These are phyloP conservation scores for Gonium pectorale DNA, from an alignment of 139 green algal genomes.

Conservation along the genomic window DNA sequence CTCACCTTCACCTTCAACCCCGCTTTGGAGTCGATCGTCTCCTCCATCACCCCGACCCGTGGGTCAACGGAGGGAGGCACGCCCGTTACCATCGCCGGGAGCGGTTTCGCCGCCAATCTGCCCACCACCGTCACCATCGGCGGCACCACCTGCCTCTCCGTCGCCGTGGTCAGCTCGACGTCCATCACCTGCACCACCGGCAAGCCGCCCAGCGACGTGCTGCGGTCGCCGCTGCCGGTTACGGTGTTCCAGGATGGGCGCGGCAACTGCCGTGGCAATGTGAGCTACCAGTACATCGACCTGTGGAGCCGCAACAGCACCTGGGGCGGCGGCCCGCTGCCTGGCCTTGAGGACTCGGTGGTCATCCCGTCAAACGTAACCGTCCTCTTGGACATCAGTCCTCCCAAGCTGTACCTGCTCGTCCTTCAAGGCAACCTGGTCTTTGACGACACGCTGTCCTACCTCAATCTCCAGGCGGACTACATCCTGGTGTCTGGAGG, in stretches of 20 bases:
- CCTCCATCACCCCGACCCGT: constrained; percentile 43
- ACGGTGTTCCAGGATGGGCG: neutral
- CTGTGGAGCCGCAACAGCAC: constrained; percentile 72
- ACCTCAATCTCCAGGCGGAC: constrained; percentile 54
- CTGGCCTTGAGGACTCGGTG: constrained; percentile 56
- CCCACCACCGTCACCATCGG: neutral
- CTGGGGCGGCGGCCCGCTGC: constrained; percentile 68
- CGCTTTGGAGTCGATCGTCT: constrained; percentile 50
- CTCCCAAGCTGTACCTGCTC: constrained; percentile 60
- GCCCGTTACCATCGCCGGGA: constrained; percentile 49
- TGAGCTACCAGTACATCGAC: constrained; percentile 63
- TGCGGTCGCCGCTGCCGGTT: constrained; percentile 8
- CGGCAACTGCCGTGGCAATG: neutral
- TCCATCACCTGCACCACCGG: constrained; percentile 49
- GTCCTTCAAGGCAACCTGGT: constrained; percentile 70
- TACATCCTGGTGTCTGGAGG: constrained; percentile 76
- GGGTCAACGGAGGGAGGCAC: constrained; percentile 73
- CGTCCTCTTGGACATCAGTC: constrained; percentile 72
- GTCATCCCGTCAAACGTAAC: constrained; percentile 54
- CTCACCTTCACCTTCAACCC: constrained; percentile 54
- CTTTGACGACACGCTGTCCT: constrained; percentile 55
- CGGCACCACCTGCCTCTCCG: constrained; percentile 4
- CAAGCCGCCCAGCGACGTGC: neutral
- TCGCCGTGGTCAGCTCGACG: neutral
- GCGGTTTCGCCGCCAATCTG: neutral